Base-by-base conservation (phyloP, 2,329 filamentous ascomycete species). In the Fusarium floridanum region DNA sequence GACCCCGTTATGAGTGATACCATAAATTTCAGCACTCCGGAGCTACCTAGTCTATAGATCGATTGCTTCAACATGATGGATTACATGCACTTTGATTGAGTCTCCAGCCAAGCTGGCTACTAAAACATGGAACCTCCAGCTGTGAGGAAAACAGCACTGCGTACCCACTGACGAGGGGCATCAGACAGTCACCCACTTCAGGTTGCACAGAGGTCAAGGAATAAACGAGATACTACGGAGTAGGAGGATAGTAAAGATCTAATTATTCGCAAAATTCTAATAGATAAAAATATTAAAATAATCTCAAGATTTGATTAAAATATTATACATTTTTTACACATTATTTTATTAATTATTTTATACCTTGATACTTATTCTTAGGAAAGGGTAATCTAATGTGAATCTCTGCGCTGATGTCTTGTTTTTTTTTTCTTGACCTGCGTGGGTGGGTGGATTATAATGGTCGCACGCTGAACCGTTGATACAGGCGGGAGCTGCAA, bases 1-100 rank as follows among this genome's bases (percentile, higher is more conserved):
- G 66, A 75, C 67, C 74, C 43, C 68, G 76, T 79, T 68, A 78
- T 70, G 77, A 79, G 77, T 77, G 77, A 78, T 79, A 78, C 68
- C 76, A 79, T 37, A 69, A 79, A 71, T 66, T 59, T 68, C 66
- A 76, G 70, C 77, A 79, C 77, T 78, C 77, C 74, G 70, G 77
- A 79, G 71, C 60, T 73, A 75, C 71, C 70, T 72, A 71, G 74
- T 76, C 77, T 78, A 76, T 78, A 78, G 73, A 79, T 71, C 69
- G 71, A 71, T 78, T 78, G 72, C 72, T 78, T 76, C 61, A 70
- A 69, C 59, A 70, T 61, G 22, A 34, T 37, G n/a, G 32, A 60
- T 59, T 55, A 60, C 32, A 62, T 37, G 36, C 41, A 37, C 24
- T 20, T 56, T 39, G 14, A n/a, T 29, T 27, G 16, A 59, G 45